A percentile compares a stretch with the other conserved stretches of the same genome.
Conservation (phyloP, 1,139 yeast species). For the Lodderomyces orthopsilosis region DNA sequence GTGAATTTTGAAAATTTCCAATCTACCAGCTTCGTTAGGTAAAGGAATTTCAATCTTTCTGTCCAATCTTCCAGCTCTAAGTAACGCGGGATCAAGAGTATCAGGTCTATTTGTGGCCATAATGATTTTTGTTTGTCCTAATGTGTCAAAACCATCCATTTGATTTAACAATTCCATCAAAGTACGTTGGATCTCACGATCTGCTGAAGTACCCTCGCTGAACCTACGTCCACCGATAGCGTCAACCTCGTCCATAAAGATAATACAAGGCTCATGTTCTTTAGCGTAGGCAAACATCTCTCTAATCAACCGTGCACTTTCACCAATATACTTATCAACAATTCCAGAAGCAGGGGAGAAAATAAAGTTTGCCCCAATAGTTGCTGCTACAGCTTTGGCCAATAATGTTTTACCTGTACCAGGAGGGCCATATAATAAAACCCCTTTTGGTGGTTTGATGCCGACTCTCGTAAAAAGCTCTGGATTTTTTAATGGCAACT, state of each 20-base stretch:
- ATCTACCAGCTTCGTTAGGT: constrained; percentile 95
- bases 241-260: constrained; percentile 98
- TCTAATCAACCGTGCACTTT: constrained; percentile 92
- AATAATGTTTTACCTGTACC: constrained; percentile 96
- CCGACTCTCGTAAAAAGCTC: constrained; percentile 95
- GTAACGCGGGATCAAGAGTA: constrained; percentile 96
- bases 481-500: constrained; percentile 94
- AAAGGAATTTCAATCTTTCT: constrained; percentile 94
- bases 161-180: constrained; percentile 96
- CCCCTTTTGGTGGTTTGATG: constrained; percentile 98
- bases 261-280: constrained; percentile 98
- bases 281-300: constrained; percentile 99
- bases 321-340: constrained; percentile 98
- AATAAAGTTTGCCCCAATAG: constrained; percentile 96
- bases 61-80: constrained; percentile 98
- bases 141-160: constrained; percentile 98
- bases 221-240: constrained; percentile 99
- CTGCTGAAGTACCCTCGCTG: constrained; percentile 98
- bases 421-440: constrained; percentile 96
- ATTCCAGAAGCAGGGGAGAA: constrained; percentile 98
- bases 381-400: constrained; percentile 98
- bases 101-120: constrained; percentile 99
- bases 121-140: constrained; percentile 96
- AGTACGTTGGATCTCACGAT: constrained; percentile 98
- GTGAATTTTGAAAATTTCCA: constrained; percentile 94